phyloP scores from a whole-genome alignment of 2,329 filamentous ascomycete genomes.

The Microsporum ferrugineum region DNA sequence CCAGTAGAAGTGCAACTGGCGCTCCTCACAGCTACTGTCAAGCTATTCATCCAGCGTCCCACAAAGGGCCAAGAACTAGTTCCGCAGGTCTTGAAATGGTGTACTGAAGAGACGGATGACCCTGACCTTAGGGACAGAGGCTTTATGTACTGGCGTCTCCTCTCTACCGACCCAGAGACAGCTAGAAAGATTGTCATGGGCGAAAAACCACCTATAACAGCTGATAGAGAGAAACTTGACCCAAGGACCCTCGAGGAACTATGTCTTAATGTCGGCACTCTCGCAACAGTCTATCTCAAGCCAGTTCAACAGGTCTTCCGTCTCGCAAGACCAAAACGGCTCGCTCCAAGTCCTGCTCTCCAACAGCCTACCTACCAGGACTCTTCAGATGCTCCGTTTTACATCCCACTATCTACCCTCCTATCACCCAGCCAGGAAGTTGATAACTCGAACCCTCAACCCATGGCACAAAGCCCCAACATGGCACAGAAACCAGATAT shows the following conservation, averaged over 20 bases:
- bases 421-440: slow-evolving; percentile 36
- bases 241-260: slow-evolving; percentile 87
- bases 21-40: slow-evolving; percentile 88
- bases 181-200: slow-evolving; percentile 92
- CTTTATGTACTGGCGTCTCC: slow-evolving; percentile 98
- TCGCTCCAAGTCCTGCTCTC: slow-evolving; percentile 74
- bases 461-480: slow-evolving; percentile 18
- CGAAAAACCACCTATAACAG: slow-evolving; percentile 89
- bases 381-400: slow-evolving; percentile 20
- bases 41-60: slow-evolving; percentile 92
- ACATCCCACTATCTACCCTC: slow-evolving; percentile 14
- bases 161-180: slow-evolving; percentile 79
- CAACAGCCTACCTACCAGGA: slow-evolving; percentile 54
- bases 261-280: slow-evolving; percentile 88
- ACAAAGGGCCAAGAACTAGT: slow-evolving; percentile 90
- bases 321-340: slow-evolving; percentile 64
- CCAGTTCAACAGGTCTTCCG: slow-evolving; percentile 96
- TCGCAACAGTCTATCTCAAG: slow-evolving; percentile 95
- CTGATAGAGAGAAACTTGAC: slow-evolving; percentile 89
- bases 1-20: slow-evolving; percentile 91
- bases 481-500: slow-evolving; percentile 40
- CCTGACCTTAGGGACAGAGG: slow-evolving; percentile 89
- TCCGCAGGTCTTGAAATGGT: slow-evolving; percentile 93
- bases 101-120: slow-evolving; percentile 98
- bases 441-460: slow-evolving; percentile 19